Evolutionary conservation across 768 basidiomycete genomes (phyloP).

Genomic region (Trametes sanguinea): DNA sequence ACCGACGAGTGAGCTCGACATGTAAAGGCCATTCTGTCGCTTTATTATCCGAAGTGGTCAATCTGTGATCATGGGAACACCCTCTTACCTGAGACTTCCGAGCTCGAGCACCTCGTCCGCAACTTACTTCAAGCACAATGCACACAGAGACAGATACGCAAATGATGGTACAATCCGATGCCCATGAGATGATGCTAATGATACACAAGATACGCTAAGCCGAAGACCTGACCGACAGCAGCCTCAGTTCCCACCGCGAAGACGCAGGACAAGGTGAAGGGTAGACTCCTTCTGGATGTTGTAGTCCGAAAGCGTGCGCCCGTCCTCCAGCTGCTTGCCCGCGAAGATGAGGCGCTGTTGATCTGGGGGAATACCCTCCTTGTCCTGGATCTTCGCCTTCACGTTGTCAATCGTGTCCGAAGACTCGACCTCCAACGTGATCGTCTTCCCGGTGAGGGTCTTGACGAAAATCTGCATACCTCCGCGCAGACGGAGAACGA

Average conservation of each 20-base stretch:
- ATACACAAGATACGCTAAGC: constrained; percentile 5
- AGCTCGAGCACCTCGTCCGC: too few relatives aligned
- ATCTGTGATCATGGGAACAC: too few relatives aligned
- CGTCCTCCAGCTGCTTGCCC: constrained; percentile 38
- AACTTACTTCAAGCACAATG: too few relatives aligned
- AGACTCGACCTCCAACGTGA: constrained; percentile 55
- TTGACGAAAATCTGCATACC: constrained; percentile 54
- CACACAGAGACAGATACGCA: not conserved
- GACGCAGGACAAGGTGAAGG: constrained; percentile 55
- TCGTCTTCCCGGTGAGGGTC: constrained; percentile 54
- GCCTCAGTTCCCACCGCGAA: constrained; percentile 65
- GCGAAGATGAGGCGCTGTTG: constrained; percentile 38
- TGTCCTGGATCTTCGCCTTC: constrained; percentile 38
- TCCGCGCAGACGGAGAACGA: constrained; percentile 42
- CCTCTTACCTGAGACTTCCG: too few relatives aligned
- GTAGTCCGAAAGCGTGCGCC: constrained; percentile 37
- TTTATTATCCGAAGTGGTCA: too few relatives aligned
- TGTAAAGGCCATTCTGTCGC: too few relatives aligned
- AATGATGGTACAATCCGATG: constrained; percentile 7
- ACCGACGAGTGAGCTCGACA: too few relatives aligned
- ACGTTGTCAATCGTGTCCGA: constrained; percentile 39
- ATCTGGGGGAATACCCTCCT: constrained; percentile 37
- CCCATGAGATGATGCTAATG: constrained; percentile 2
- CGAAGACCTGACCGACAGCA: not conserved
- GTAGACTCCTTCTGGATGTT: constrained; percentile 40